Evolutionary conservation across 768 basidiomycete species (phyloP).

Genomic region (Boletus vinaceobasis): DNA sequence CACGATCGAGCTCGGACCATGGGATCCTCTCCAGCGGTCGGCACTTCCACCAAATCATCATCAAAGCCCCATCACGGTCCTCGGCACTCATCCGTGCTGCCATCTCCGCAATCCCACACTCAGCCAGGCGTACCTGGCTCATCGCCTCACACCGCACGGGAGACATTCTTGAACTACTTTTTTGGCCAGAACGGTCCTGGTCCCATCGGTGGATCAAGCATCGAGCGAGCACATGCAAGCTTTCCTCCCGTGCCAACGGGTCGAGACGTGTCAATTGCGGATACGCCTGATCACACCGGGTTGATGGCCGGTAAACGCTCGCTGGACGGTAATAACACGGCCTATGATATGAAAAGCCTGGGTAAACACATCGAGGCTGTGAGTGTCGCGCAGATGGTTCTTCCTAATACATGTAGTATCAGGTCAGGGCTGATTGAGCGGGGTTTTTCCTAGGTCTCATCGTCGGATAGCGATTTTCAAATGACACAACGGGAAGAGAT

Average conservation of each 20-base stretch:
- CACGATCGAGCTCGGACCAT: conserved; percentile 68
- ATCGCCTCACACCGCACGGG: conserved; percentile 62
- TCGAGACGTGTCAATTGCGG: conserved; percentile 58
- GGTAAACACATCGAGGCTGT: conserved; percentile 98
- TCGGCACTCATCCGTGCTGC: conserved; percentile 31
- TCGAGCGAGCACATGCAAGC: conserved; percentile 35
- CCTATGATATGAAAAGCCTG: conserved; percentile 97
- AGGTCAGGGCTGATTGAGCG: conserved; percentile 10
- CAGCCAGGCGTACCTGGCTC: conserved; percentile 33
- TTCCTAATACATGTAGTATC: conserved; percentile 3
- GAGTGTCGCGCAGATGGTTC: conserved; percentile 34
- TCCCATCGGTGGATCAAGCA: conserved; percentile 55
- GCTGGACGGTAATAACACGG: conserved; percentile 76
- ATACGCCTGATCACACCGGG: conserved; percentile 51
- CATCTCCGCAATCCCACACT: conserved; percentile 32
- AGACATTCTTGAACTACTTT: conserved; percentile 96
- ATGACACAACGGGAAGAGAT: conserved; percentile 88
- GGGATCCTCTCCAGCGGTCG: conserved; percentile 31
- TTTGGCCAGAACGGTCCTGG: conserved; percentile 90
- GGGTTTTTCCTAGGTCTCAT: conserved; percentile 41
- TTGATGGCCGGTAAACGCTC: conserved; percentile 64
- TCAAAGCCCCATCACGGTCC: conserved; percentile 29
- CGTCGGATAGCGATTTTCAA: conserved; percentile 57
- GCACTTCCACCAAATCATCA: conserved; percentile 27
- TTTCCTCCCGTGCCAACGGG: conserved; percentile 49